Conservation (phyloP, 108 stramenopile genomes). For the Skeletonema grethae region DNA sequence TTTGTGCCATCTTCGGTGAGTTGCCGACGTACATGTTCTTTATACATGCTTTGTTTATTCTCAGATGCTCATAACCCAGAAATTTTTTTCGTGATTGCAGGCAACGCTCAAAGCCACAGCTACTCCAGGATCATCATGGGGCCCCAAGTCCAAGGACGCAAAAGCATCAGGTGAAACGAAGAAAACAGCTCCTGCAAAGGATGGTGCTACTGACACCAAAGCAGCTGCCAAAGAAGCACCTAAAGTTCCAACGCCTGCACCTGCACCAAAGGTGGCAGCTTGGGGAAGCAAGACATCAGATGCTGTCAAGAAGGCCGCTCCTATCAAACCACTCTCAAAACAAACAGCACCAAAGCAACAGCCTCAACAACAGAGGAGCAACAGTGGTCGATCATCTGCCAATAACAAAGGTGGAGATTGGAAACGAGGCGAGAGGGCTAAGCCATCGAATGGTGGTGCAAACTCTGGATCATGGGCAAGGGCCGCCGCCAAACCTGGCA, state of each 20-base stretch:
- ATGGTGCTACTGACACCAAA: constrained; percentile 8
- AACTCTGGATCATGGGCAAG: constrained; percentile 34
- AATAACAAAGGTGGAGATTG: constrained; percentile 31
- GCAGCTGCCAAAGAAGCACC: constrained; percentile 13
- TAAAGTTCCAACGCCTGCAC: constrained; percentile 21
- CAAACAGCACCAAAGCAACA: constrained; percentile 21
- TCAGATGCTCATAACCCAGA: constrained; percentile 2
- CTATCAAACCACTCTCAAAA: constrained; percentile 31
- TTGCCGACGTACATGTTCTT: not conserved
- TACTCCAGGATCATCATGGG: constrained; percentile 29
- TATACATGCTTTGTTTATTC: not conserved
- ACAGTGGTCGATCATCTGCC: constrained; percentile 13
- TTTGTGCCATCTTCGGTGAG: constrained; percentile 39
- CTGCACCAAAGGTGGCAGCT: constrained; percentile 36
- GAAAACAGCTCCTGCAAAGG: constrained; percentile 15
- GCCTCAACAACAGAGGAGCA: constrained; percentile 19
- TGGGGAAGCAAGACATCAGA: constrained; percentile 43
- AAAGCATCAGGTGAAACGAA: not conserved
- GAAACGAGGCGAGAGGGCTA: constrained; percentile 16
- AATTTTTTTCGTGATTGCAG: constrained; percentile 14
- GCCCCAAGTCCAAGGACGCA: constrained; percentile 19
- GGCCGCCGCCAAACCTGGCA: constrained; percentile 33
- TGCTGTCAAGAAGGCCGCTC: constrained; percentile 38
- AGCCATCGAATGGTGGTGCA: constrained; percentile 16
- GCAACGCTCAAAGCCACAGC: constrained; percentile 26